Conservation (phyloP, 2,329 filamentous ascomycete genomes). For the Pseudogymnoascus sp. region DNA sequence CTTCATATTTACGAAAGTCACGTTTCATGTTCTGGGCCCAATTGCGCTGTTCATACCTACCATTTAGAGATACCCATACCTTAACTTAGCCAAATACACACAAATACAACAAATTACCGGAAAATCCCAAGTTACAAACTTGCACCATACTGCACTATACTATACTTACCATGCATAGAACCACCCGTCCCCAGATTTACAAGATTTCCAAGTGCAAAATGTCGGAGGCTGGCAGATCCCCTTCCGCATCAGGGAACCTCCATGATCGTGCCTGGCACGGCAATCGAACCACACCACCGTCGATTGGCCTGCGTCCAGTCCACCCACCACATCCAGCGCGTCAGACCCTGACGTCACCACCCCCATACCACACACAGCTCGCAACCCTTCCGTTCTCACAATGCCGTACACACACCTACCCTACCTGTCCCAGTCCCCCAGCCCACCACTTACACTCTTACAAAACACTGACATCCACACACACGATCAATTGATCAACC, state of each 20-base stretch:
- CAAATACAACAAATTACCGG: neutral
- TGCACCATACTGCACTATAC: neutral
- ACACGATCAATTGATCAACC: neutral
- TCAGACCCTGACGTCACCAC: constrained; percentile 3
- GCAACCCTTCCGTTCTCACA: neutral
- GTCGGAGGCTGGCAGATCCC: neutral
- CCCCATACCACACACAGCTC: too few relatives aligned
- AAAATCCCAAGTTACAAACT: neutral
- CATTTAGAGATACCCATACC: neutral
- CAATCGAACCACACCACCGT: neutral
- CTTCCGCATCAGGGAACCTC: neutral
- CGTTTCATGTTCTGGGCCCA: neutral
- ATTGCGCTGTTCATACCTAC: neutral
- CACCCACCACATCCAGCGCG: neutral
- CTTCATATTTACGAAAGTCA: neutral
- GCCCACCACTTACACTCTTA: neutral
- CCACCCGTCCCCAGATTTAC: too few relatives aligned
- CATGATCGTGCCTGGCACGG: neutral
- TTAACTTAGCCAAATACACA: neutral
- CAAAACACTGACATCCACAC: too few relatives aligned
- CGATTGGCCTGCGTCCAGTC: neutral
- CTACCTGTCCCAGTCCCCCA: too few relatives aligned
- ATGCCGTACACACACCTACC: neutral
- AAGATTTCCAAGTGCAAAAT: too few relatives aligned
- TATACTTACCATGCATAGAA: neutral